Conservation (phyloP, 2,329 filamentous ascomycete species). For the Beauveria sp. region DNA sequence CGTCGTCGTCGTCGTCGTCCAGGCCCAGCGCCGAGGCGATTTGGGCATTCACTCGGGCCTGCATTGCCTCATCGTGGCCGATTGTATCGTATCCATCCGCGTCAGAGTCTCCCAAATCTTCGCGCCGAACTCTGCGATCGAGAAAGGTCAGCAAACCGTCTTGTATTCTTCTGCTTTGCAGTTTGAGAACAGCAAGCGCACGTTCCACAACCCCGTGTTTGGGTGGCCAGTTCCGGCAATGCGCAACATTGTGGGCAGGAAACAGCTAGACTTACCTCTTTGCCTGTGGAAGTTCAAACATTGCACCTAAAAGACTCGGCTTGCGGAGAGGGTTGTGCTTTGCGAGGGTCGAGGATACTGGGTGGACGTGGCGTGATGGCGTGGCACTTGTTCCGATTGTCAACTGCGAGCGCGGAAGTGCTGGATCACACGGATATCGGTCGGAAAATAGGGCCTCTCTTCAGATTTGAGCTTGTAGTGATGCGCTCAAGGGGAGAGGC, state of each 20-base stretch:
- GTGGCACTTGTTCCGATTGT: background rate
- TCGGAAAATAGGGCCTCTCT: no score
- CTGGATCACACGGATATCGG: no score
- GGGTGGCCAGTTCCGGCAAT: background rate
- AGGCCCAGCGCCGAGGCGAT: slow-evolving; percentile 40
- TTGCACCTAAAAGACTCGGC: slow-evolving; percentile 16
- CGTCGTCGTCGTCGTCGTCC: slow-evolving; percentile 14
- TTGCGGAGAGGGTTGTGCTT: background rate
- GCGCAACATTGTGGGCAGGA: background rate
- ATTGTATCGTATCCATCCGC: slow-evolving; percentile 26
- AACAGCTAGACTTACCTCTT: slow-evolving; percentile 35
- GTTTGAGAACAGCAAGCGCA: background rate
- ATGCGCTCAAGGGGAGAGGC: no score
- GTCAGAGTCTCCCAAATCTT: slow-evolving; percentile 39
- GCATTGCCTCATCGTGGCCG: slow-evolving; percentile 31
- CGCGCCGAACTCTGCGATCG: slow-evolving; percentile 42
- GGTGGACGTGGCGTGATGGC: background rate
- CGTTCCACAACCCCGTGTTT: background rate
- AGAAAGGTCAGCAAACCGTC: background rate
- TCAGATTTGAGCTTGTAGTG: no score
- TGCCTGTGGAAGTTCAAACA: slow-evolving; percentile 46
- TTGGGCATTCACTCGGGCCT: slow-evolving; percentile 38
- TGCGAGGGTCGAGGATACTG: background rate
- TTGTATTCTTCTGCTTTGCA: background rate
- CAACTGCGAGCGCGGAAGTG: no score